phyloP scores from a whole-genome alignment of 371 early-diverging fungal species.

The Parasitella parasitica region DNA sequence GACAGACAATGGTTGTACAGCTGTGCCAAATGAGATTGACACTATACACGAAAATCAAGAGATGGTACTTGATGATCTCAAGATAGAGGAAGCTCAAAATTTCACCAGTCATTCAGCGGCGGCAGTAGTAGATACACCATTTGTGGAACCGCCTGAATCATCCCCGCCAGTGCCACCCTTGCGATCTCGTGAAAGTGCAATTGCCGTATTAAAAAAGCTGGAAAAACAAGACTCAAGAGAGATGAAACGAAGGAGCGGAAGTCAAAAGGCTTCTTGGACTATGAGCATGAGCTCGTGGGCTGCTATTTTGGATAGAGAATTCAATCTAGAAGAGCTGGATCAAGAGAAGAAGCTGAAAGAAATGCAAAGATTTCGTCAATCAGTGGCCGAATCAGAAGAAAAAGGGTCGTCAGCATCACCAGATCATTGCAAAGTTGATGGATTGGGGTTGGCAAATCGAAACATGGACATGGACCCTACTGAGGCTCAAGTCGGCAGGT shows the following conservation, averaged over 20 bases:
- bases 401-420: background rate
- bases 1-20: no score
- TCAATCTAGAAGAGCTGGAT: constrained; percentile 23
- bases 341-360: constrained; percentile 9
- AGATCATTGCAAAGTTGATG: background rate
- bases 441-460: background rate
- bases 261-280: constrained; percentile 48
- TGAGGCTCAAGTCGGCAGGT: no score
- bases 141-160: background rate
- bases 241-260: constrained; percentile 29
- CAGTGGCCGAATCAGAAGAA: background rate
- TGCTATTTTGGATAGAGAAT: constrained; percentile 31
- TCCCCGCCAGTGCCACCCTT: constrained; percentile 12
- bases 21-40: no score
- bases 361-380: background rate
- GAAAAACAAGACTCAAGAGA: background rate
- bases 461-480: no score
- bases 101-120: background rate
- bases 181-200: background rate
- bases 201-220: background rate
- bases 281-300: constrained; percentile 45
- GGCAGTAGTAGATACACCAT: background rate
- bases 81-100: background rate
- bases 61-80: no score
- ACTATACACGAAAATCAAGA: background rate